A percentile compares a stretch with the other conserved stretches of the same genome.
These are phyloP conservation scores for Neocucurbitaria cava DNA, from an alignment of 2,329 filamentous ascomycete genomes.

Conservation along the genomic window DNA sequence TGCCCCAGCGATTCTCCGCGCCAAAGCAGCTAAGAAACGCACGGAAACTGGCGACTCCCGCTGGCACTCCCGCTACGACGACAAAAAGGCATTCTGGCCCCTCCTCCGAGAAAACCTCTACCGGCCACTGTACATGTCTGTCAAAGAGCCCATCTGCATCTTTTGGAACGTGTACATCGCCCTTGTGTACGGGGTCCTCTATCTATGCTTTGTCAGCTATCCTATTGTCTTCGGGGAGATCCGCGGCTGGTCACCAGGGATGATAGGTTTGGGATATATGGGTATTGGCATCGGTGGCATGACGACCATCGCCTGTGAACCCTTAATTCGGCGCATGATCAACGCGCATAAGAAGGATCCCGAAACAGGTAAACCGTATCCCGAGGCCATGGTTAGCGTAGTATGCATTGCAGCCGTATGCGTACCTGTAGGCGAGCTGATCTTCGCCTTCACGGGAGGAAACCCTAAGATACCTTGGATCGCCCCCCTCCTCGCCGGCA, in stretches of 20 bases:
- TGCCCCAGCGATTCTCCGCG: conserved; percentile 71
- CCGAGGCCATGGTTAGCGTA: conserved; percentile 81
- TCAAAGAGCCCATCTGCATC: conserved; percentile 86
- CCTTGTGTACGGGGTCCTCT: conserved; percentile 84
- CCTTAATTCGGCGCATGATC: conserved; percentile 78
- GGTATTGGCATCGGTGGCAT: conserved; percentile 69
- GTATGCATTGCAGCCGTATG: conserved; percentile 79
- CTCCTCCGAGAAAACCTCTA: conserved; percentile 78
- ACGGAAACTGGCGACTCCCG: conserved; percentile 76
- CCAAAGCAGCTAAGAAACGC: conserved; percentile 73
- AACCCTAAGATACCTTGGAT: conserved; percentile 80
- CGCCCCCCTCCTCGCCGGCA: conserved; percentile 76
- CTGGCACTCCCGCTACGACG: conserved; percentile 83
- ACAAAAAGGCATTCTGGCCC: conserved; percentile 67
- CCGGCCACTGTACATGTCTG: conserved; percentile 77
- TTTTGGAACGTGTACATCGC: conserved; percentile 76
- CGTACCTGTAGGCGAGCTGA: conserved; percentile 79
- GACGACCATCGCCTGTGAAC: conserved; percentile 63
- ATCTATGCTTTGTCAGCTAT: conserved; percentile 90
- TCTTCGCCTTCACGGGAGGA: conserved; percentile 84
- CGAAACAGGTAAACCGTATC: conserved; percentile 72
- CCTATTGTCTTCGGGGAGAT: conserved; percentile 79
- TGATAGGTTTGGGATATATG: conserved; percentile 78
- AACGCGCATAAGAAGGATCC: conserved; percentile 78
- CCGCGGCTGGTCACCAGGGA: conserved; percentile 77